Evolutionary conservation across 495 filamentous ascomycete species (phyloP).

Genomic region (Xanthoparmelia taractica): DNA sequence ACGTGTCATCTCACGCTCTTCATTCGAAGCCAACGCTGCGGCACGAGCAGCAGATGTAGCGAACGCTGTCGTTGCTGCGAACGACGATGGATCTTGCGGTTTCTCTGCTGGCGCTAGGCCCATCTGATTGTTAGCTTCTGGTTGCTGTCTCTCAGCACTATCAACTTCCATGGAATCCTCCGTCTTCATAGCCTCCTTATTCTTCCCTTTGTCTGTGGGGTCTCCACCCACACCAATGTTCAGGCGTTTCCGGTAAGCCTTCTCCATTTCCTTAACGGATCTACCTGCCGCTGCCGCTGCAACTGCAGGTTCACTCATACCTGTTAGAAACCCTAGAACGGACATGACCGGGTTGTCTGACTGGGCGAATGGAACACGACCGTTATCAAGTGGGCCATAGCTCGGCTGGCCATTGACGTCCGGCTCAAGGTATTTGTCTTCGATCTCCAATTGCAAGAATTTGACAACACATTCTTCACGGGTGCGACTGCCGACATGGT

Average conservation of each 20-base stretch:
- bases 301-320: slow-evolving; percentile 77
- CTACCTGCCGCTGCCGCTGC: slow-evolving; percentile 82
- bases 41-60: slow-evolving; percentile 78
- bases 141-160: slow-evolving; percentile 21
- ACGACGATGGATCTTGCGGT: slow-evolving; percentile 28
- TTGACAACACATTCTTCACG: slow-evolving; percentile 93
- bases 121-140: slow-evolving; percentile 15
- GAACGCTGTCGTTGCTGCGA: slow-evolving; percentile 64
- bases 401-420: slow-evolving; percentile 54
- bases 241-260: slow-evolving; percentile 62
- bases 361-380: slow-evolving; percentile 76
- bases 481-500: slow-evolving; percentile 85
- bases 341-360: slow-evolving; percentile 93
- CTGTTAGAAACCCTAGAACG: slow-evolving; percentile 84
- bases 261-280: slow-evolving; percentile 74
- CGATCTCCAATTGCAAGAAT: slow-evolving; percentile 86
- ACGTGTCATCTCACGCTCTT: slow-evolving; percentile 91
- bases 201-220: slow-evolving; percentile 49
- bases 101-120: slow-evolving; percentile 17
- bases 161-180: slow-evolving; percentile 68
- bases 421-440: slow-evolving; percentile 79
- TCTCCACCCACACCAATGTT: slow-evolving; percentile 48
- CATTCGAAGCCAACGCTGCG: slow-evolving; percentile 81
- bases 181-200: slow-evolving; percentile 53
- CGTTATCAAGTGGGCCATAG: slow-evolving; percentile 56